Base-by-base conservation (phyloP, 202 grass and related monocot species). In the Carex arenaria region DNA sequence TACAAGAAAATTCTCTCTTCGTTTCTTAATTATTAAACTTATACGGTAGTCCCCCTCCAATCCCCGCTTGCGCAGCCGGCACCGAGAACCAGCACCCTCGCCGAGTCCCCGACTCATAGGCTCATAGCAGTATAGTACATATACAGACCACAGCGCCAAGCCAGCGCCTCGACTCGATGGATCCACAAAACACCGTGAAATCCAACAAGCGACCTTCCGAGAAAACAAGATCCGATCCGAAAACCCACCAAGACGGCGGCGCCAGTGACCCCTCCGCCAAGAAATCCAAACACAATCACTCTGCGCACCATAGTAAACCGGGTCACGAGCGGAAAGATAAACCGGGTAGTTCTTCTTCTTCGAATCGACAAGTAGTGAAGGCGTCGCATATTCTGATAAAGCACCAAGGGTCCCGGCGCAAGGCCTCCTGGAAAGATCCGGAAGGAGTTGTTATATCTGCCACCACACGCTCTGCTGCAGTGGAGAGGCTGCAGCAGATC, bases 361-460 rank as follows among this genome's bases (percentile, higher is more conserved):
- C 85, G 59, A 70, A 31, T 28, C 71, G 54, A 31, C 49, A 91
- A 72, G 86, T 85, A 77, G 89, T 94, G 70, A 88, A 85, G 64
- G 95, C 92, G 61, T 94, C 89, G 72, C 95, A 94, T 89, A 90
- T 94, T 83, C 89, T 97, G 84, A 93, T 97, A 84, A 94, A 97
- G 84, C 95, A 97, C 89, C 87, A 97, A 85, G 95, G 92, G 0
- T 97, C 95, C 36, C 89, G 92, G 57, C 92, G 92, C 84, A 91
- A 88, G 92, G 87, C 90, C 26, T 97, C 92, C 78, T 94, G 95
- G 95, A 86, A 88, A 64, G 95, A 97, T 72, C 95, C 95, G 13
- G 80, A 94, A 2, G 95, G 95, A 62, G 81, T 87, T 69, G 87
- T 91, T 89, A 97, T 97, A 81, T 90, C 90, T 56, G 68, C 92